These are phyloP conservation scores for Royoungia palumana DNA, from an alignment of 768 basidiomycete genomes.

Conservation along the genomic window DNA sequence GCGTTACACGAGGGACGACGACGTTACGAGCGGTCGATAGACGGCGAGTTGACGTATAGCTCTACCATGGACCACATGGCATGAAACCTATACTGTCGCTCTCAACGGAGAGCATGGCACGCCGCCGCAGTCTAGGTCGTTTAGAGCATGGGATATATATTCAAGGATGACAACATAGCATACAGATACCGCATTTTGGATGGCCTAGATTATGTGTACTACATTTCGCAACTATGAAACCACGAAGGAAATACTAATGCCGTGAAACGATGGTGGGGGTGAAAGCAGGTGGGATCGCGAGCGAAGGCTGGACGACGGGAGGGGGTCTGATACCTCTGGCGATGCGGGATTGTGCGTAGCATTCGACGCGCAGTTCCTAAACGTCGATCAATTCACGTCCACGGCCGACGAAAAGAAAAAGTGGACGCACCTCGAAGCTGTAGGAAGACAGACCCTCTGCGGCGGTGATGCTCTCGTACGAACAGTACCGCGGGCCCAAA, in stretches of 20 bases:
- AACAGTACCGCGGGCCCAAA: background rate
- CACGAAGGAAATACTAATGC: background rate
- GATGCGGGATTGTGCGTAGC: constrained; percentile 29
- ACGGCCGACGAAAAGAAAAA: too few relatives aligned
- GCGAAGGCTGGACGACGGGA: constrained; percentile 13
- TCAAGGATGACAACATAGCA: constrained; percentile 4
- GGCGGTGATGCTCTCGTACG: constrained; percentile 30
- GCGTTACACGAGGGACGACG: constrained; percentile 75
- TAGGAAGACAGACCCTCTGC: constrained; percentile 17
- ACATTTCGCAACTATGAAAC: background rate
- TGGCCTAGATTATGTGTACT: constrained; percentile 1
- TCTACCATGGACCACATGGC: constrained; percentile 59
- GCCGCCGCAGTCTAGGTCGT: too few relatives aligned
- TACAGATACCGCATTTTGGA: constrained; percentile 8
- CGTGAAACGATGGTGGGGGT: constrained; percentile 12
- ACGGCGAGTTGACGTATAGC: constrained; percentile 50
- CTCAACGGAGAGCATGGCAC: background rate
- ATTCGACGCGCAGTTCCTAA: constrained; percentile 28
- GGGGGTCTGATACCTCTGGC: constrained; percentile 22
- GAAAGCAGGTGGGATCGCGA: constrained; percentile 31
- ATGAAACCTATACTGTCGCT: constrained; percentile 23
- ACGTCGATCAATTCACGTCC: background rate
- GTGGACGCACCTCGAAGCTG: constrained; percentile 29
- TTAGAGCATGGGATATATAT: background rate
- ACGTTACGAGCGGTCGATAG: constrained; percentile 66